Evolutionary conservation across 2,329 filamentous ascomycete species (phyloP).

Genomic region (Fusarium sp.): DNA sequence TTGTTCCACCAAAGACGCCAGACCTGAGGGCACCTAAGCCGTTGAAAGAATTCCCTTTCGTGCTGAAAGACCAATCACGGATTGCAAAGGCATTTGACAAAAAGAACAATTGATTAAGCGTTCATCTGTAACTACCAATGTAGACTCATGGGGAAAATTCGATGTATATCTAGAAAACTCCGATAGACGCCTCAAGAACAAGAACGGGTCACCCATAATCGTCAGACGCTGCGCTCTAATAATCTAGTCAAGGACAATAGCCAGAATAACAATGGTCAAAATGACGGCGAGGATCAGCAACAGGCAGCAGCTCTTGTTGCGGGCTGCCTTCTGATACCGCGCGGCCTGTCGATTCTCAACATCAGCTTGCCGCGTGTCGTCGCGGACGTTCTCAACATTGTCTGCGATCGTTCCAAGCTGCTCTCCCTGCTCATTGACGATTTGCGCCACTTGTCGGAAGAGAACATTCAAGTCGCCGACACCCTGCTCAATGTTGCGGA

Average conservation of each 20-base stretch:
- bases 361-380: constrained; percentile 86
- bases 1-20: constrained; percentile 28
- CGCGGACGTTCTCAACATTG: constrained; percentile 85
- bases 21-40: constrained; percentile 27
- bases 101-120: constrained; percentile 24
- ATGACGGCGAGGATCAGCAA: constrained; percentile 90
- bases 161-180: constrained; percentile 40
- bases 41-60: constrained; percentile 31
- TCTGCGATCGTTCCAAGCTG: constrained; percentile 86
- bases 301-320: constrained; percentile 94
- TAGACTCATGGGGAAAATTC: constrained; percentile 28
- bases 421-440: constrained; percentile 93
- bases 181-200: constrained; percentile 38
- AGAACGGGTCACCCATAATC: constrained; percentile 25
- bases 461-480: constrained; percentile 96
- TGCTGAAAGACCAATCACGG: constrained; percentile 19
- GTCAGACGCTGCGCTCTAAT: constrained; percentile 21
- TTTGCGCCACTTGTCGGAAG: constrained; percentile 97
- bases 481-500: constrained; percentile 95
- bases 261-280: constrained; percentile 87
- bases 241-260: constrained; percentile 77
- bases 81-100: neutral
- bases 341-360: constrained; percentile 85
- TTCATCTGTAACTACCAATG: constrained; percentile 35
- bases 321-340: constrained; percentile 92